Evolutionary conservation across 345 rosid genomes (phyloP).

Genomic region (Populus deltoides): DNA sequence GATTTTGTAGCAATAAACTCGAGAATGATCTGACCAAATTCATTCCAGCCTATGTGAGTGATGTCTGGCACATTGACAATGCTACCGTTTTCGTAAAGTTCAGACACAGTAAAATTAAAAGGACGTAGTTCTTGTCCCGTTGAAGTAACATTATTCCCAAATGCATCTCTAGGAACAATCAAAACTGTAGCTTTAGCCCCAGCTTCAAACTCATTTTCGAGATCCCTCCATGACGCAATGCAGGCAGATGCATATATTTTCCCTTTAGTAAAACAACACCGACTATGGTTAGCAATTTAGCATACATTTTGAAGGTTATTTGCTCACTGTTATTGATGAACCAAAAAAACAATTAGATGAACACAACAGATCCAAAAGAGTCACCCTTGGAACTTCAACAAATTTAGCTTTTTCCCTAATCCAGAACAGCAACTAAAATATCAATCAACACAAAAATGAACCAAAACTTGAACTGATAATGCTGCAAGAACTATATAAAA

Average conservation of each 20-base stretch:
- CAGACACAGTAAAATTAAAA: constrained; percentile 44
- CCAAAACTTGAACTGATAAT: background rate
- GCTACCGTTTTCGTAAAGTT: constrained; percentile 51
- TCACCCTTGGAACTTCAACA: background rate
- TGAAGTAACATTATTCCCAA: constrained; percentile 68
- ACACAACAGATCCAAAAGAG: background rate
- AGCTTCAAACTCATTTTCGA: constrained; percentile 55
- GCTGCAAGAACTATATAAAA: background rate
- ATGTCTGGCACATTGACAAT: constrained; percentile 33
- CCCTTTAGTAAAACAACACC: constrained; percentile 39
- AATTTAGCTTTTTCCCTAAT: background rate
- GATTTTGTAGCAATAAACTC: constrained; percentile 53
- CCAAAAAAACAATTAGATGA: background rate
- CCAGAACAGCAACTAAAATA: background rate
- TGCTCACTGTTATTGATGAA: background rate
- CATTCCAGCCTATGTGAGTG: constrained; percentile 49
- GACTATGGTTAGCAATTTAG: background rate
- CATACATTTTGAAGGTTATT: background rate
- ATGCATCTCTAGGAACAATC: constrained; percentile 79
- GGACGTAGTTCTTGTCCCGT: constrained; percentile 36
- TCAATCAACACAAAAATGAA: background rate
- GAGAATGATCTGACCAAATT: constrained; percentile 46
- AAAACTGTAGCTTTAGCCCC: constrained; percentile 51
- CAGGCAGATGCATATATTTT: constrained; percentile 55
- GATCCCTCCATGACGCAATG: constrained; percentile 71